Conservation (phyloP, 2,329 filamentous ascomycete species). For the Apiospora aurea region DNA sequence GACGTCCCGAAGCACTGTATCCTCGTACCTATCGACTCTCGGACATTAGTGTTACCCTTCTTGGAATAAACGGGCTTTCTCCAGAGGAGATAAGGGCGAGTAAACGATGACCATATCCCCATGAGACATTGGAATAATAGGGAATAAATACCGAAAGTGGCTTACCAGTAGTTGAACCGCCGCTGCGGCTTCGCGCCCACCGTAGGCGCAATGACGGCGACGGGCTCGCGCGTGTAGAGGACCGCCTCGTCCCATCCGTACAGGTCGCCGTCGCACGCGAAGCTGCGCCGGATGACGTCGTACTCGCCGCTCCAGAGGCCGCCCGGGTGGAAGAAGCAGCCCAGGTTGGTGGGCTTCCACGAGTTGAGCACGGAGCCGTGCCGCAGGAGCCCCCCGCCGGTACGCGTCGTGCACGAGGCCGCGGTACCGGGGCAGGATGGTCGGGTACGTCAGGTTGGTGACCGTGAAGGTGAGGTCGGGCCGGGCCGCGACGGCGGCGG, state of each 20-base stretch:
- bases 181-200: not conserved
- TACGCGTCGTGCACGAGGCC: constrained; percentile 21
- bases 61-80: too few relatives aligned
- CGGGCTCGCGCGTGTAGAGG: constrained; percentile 19
- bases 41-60: too few relatives aligned
- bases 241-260: constrained; percentile 29
- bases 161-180: constrained; percentile 21
- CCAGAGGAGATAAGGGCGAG: too few relatives aligned
- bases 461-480: constrained; percentile 14
- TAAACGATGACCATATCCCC: too few relatives aligned
- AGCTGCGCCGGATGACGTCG: constrained; percentile 23
- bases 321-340: constrained; percentile 28
- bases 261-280: constrained; percentile 29
- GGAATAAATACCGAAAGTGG: too few relatives aligned
- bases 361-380: constrained; percentile 25
- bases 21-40: not conserved
- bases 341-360: constrained; percentile 29
- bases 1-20: not conserved
- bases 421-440: not conserved
- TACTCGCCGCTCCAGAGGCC: constrained; percentile 8
- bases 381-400: not conserved
- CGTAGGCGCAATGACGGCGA: not conserved
- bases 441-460: constrained; percentile 27
- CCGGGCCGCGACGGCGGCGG: constrained; percentile 1
- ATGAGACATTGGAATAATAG: too few relatives aligned